These are phyloP conservation scores for Galerina marginata DNA, from an alignment of 768 basidiomycete genomes.

Conservation along the genomic window DNA sequence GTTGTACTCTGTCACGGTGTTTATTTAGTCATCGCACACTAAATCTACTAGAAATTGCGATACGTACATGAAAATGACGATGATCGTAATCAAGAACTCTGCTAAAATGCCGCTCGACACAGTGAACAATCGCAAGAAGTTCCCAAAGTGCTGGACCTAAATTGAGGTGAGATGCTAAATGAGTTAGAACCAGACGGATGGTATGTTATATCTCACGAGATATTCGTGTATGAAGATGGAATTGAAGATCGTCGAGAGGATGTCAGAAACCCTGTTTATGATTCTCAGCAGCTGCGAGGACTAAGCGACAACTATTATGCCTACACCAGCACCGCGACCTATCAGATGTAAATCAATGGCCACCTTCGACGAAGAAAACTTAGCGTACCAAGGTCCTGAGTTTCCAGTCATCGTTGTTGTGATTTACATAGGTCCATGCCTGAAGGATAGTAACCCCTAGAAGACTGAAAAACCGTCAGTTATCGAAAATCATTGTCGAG, in stretches of 20 bases:
- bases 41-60: neutral
- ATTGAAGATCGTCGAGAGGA: neutral
- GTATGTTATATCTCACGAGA: neutral
- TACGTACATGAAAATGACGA: constrained; percentile 3
- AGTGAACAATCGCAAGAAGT: neutral
- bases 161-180: too few species aligned
- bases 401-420: constrained; percentile 2
- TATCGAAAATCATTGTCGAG: neutral
- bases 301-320: neutral
- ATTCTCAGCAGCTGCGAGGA: neutral
- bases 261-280: neutral
- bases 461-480: neutral
- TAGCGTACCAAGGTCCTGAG: neutral
- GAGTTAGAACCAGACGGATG: neutral
- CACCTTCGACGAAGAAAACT: neutral
- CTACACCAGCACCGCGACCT: constrained; percentile 2
- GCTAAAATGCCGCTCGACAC: neutral
- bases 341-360: too few species aligned
- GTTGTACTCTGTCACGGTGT: neutral
- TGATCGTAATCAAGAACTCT: neutral
- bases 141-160: constrained; percentile 3
- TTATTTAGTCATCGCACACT: neutral
- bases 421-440: constrained; percentile 5
- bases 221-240: neutral
- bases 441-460: constrained; percentile 4